phyloP scores from a whole-genome alignment of 2,329 filamentous ascomycete species.

The Aspergillus caelatus region DNA sequence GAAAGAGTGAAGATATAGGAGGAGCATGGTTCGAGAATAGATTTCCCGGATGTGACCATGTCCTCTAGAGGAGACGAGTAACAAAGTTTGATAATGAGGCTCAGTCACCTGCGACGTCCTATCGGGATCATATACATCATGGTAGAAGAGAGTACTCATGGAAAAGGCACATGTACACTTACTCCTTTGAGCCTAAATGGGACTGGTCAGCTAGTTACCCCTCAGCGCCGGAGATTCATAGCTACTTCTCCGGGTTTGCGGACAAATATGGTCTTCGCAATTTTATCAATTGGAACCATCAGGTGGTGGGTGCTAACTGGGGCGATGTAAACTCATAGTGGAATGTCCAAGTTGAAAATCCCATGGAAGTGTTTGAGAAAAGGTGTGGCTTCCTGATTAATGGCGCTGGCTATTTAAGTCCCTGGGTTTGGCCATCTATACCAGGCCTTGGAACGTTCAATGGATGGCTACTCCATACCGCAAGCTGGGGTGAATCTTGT shows the following conservation, averaged over 20 bases:
- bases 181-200: conserved; percentile 1
- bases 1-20: conserved; percentile 12
- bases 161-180: neutral
- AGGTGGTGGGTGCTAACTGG: conserved; percentile 8
- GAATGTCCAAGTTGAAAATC: neutral
- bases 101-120: neutral
- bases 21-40: conserved; percentile 17
- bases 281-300: conserved; percentile 5
- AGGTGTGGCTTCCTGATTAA: neutral
- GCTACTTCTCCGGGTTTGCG: conserved; percentile 11
- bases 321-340: neutral
- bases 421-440: conserved; percentile 51
- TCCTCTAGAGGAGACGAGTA: neutral
- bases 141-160: neutral
- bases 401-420: neutral
- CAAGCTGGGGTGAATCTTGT: conserved; percentile 41
- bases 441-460: conserved; percentile 49
- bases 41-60: conserved; percentile 11
- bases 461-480: conserved; percentile 47
- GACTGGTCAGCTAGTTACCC: neutral
- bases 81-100: neutral
- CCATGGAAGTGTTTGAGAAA: neutral
- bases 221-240: conserved; percentile 6
- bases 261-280: conserved; percentile 8
- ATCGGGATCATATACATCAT: neutral